These are phyloP conservation scores for Circinella minor DNA, from an alignment of 371 early-diverging fungal species.

Conservation along the genomic window DNA sequence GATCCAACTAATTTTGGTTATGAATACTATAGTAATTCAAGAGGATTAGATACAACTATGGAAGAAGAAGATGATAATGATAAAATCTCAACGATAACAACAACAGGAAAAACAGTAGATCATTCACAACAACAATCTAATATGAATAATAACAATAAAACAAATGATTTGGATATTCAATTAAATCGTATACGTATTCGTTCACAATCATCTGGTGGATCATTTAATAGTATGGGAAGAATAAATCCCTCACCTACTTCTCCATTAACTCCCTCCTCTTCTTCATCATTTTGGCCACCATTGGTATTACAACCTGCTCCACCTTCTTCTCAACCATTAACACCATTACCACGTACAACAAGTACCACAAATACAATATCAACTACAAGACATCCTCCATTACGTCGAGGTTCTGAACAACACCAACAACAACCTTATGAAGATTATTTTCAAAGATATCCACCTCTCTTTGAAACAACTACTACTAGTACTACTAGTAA, in stretches of 20 bases:
- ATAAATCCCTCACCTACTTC: no score
- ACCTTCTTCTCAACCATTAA: background rate
- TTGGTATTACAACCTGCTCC: background rate
- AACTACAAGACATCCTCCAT: background rate
- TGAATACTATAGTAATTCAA: slow-evolving; percentile 15
- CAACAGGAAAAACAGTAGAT: no score
- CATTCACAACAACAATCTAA: no score
- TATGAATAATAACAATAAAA: background rate
- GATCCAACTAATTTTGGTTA: slow-evolving; percentile 30
- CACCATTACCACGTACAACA: background rate
- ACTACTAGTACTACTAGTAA: slow-evolving; percentile 3
- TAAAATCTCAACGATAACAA: no score
- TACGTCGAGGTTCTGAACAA: background rate
- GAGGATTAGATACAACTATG: slow-evolving; percentile 40
- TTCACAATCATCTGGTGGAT: slow-evolving; percentile 41
- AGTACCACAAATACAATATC: background rate
- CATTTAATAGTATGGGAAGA: no score
- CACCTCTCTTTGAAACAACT: background rate
- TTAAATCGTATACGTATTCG: slow-evolving; percentile 20
- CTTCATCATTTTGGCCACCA: slow-evolving; percentile 22
- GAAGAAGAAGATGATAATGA: slow-evolving; percentile 37
- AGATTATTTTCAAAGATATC: slow-evolving; percentile 14
- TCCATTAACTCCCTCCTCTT: slow-evolving; percentile 35
- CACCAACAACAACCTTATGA: slow-evolving; percentile 1
- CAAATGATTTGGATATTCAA: slow-evolving; percentile 20